These are phyloP conservation scores for Cyberlindnera xishuangbannaensis DNA, from an alignment of 805 yeast species.

Conservation along the genomic window DNA sequence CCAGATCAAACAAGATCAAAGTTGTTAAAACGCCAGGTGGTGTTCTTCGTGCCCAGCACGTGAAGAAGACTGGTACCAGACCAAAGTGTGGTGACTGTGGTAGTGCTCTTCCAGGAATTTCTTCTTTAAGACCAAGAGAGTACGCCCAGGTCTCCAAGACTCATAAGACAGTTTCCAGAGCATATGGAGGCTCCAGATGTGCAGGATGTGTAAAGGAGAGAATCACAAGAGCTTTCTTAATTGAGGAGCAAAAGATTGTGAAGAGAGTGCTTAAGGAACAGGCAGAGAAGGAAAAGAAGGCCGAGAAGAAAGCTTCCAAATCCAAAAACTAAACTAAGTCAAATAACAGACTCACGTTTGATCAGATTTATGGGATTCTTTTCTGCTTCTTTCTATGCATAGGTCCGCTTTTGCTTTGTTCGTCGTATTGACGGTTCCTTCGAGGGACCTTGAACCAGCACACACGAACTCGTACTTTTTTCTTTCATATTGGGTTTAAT, in stretches of 20 bases:
- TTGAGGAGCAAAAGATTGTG: conserved; percentile 99
- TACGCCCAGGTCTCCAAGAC: conserved; percentile 93
- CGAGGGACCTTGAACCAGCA: too few species aligned
- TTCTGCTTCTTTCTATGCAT: conserved; percentile 1
- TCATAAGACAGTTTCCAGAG: conserved; percentile 97
- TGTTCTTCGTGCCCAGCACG: conserved; percentile 95
- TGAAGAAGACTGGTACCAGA: conserved; percentile 80
- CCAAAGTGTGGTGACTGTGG: conserved; percentile 85
- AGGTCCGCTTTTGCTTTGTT: conserved; percentile 3
- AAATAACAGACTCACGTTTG: too few species aligned
- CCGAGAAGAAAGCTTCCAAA: conserved; percentile 38
- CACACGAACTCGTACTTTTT: too few species aligned
- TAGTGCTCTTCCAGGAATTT: conserved; percentile 74
- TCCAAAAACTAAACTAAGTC: conserved; percentile 3
- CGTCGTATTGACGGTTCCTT: too few species aligned
- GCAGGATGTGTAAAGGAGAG: conserved; percentile 99
- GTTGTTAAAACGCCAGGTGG: conserved; percentile 99
- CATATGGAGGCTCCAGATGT: conserved; percentile 99
- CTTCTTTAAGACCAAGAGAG: conserved; percentile 97
- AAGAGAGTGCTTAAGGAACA: conserved; percentile 98
- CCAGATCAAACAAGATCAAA: conserved; percentile 99
- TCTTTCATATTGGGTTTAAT: conserved; percentile 8
- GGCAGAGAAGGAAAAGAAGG: conserved; percentile 79
- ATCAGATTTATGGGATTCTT: conserved; percentile 7
- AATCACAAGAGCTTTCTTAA: conserved; percentile 98